phyloP scores from a whole-genome alignment of 139 green algal genomes.

The Limnomonas spitsbergensis region DNA sequence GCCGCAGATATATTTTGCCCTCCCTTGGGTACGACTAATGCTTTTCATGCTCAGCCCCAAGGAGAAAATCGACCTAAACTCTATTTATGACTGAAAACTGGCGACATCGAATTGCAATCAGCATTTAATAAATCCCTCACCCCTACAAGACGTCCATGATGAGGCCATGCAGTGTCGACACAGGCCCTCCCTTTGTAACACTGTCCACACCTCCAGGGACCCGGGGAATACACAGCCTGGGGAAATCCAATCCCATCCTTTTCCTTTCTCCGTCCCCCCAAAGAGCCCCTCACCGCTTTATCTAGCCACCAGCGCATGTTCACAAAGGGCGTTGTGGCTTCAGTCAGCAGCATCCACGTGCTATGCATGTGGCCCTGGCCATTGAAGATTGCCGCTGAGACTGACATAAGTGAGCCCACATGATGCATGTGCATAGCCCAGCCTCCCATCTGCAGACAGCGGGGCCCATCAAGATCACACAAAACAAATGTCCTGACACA shows the following conservation, averaged over 20 bases:
- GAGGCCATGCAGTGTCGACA: too few relatives aligned
- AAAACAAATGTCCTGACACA: neutral
- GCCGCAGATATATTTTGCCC: too few relatives aligned
- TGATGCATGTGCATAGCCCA: conserved; percentile 38
- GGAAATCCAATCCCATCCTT: neutral
- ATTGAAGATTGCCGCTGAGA: conserved; percentile 7
- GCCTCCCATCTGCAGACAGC: conserved; percentile 39
- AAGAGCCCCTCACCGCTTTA: neutral
- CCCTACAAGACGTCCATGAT: too few relatives aligned
- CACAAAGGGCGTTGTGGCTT: conserved; percentile 47
- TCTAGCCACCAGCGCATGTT: conserved; percentile 21
- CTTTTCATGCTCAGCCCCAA: too few relatives aligned
- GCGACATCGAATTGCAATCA: too few relatives aligned
- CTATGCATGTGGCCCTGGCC: conserved; percentile 34
- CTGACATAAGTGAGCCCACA: conserved; percentile 20
- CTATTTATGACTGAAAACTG: too few relatives aligned
- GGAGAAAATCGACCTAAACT: too few relatives aligned
- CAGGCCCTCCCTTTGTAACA: too few relatives aligned
- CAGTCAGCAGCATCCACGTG: conserved; percentile 42
- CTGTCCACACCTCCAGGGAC: too few relatives aligned
- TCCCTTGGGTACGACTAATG: too few relatives aligned
- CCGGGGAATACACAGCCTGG: too few relatives aligned
- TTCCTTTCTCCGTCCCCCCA: neutral
- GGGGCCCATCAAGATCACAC: neutral
- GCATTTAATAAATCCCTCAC: too few relatives aligned